Evolutionary conservation across 306 rosid genomes (phyloP), one percentile per base, ranked within the genome.

Genomic region (Cercis canadensis): DNA sequence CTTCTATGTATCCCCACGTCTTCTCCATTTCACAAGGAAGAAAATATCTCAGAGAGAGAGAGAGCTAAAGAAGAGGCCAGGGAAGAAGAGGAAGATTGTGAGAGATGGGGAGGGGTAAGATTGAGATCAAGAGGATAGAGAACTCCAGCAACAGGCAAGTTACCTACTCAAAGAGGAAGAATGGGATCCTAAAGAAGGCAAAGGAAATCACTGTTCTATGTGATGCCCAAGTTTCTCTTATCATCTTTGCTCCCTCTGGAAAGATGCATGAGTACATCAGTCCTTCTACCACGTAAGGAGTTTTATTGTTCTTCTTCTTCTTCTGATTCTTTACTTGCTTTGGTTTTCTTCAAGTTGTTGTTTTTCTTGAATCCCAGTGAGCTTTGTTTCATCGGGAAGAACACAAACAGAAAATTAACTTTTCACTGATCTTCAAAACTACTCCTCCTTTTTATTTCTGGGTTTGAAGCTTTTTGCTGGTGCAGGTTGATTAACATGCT

Each of bases 51-150:
- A 57, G 24, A 68, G 11, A 65, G 52, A 1, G 46, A 66, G 19
- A 46, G 46, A 16, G n/a, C n/a, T n/a, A n/a, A 46, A 32, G 34
- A 17, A 14, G 36, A 54, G 8, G 29, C 29, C 29, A 39, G 19
- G n/a, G 11, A 62, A 39, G 6, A 13, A 8, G 36, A 19, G 37
- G n/a, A 44, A 29, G 34, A 21, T 32, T 7, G 44, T 47, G 43
- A 2, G 75, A 75, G 65, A 90, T 93, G 98, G 98, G 98, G 41
- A 88, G 98, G 24, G 98, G 97, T 12, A 93, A 93, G 94, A 90
- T 93, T 70, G 98, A 93, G 88, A 93, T 93, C 43, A 90, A 87
- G 82, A 90, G 96, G 76, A 93, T 90, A 39, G 97, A 93, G 86
- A 93, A 90, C 84, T 69, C 88, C 60, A 90, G 70, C 80, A 90